Conservation (phyloP, 1,284 basidiomycete genomes). For the Moniliella sp. region DNA sequence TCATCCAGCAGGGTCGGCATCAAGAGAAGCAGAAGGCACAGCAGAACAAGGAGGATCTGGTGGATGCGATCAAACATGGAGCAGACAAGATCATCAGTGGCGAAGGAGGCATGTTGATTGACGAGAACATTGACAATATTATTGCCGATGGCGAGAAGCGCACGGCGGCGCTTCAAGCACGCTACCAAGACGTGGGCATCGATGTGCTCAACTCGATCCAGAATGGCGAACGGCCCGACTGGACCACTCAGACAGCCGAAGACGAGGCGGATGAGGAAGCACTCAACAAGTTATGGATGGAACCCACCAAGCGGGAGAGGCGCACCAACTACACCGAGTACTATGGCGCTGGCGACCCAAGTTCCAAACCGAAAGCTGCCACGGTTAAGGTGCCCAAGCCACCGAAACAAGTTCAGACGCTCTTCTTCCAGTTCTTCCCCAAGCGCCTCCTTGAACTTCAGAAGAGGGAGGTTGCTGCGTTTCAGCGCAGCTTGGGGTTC, state of each 20-base stretch:
- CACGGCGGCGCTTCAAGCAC: constrained; percentile 65
- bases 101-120: constrained; percentile 44
- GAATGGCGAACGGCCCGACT: constrained; percentile 56
- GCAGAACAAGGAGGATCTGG: constrained; percentile 79
- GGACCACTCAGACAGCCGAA: constrained; percentile 94
- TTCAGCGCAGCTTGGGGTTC: constrained; percentile 49
- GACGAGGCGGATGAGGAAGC: constrained; percentile 46
- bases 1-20: constrained; percentile 78
- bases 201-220: constrained; percentile 95
- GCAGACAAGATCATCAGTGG: constrained; percentile 87
- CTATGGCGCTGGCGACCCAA: constrained; percentile 60
- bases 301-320: constrained; percentile 79
- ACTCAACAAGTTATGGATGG: constrained; percentile 52
- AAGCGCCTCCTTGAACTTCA: constrained; percentile 59
- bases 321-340: constrained; percentile 79
- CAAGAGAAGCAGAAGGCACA: constrained; percentile 44
- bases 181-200: constrained; percentile 75
- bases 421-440: constrained; percentile 95
- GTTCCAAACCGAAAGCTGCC: constrained; percentile 43
- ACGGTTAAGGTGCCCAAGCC: constrained; percentile 61
- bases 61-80: constrained; percentile 95
- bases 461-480: constrained; percentile 47
- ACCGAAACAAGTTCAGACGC: constrained; percentile 57
- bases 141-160: constrained; percentile 58
- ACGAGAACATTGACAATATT: constrained; percentile 83